Conservation (phyloP, 164 flowering plant genomes). For the Cinnamomum micranthum region DNA sequence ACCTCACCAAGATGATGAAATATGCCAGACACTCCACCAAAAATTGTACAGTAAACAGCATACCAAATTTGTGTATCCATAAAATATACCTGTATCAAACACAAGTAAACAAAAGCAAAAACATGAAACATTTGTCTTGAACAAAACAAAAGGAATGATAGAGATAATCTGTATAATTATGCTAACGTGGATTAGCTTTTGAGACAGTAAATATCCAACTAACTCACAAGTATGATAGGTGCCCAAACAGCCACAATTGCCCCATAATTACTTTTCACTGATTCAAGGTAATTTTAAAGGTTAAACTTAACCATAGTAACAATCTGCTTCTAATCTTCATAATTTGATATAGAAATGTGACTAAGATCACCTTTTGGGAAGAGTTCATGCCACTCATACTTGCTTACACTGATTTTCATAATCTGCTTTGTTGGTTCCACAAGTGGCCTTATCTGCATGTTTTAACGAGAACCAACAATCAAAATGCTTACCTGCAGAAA, state of each 20-base stretch:
- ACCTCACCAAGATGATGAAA: slow-evolving; percentile 96
- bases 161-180: neutral
- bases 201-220: neutral
- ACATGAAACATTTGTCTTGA: neutral
- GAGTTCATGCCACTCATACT: slow-evolving; percentile 85
- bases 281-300: slow-evolving; percentile 14
- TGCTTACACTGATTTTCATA: slow-evolving; percentile 56
- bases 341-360: neutral
- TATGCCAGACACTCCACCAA: slow-evolving; percentile 52
- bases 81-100: slow-evolving; percentile 40
- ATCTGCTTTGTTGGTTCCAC: slow-evolving; percentile 79
- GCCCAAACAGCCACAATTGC: slow-evolving; percentile 93
- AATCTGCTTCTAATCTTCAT: neutral
- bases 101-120: slow-evolving; percentile 5
- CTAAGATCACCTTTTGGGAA: slow-evolving; percentile 70
- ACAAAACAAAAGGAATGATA: neutral
- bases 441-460: slow-evolving; percentile 81
- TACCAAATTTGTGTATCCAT: slow-evolving; percentile 65
- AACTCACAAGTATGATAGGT: slow-evolving; percentile 85
- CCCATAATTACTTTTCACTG: slow-evolving; percentile 86
- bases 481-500: neutral
- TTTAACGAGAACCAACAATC: slow-evolving; percentile 3
- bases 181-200: neutral
- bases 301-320: neutral
- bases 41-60: slow-evolving; percentile 45